Base-by-base conservation (phyloP, 495 filamentous ascomycete species). In the Geopyxis carbonaria region DNA sequence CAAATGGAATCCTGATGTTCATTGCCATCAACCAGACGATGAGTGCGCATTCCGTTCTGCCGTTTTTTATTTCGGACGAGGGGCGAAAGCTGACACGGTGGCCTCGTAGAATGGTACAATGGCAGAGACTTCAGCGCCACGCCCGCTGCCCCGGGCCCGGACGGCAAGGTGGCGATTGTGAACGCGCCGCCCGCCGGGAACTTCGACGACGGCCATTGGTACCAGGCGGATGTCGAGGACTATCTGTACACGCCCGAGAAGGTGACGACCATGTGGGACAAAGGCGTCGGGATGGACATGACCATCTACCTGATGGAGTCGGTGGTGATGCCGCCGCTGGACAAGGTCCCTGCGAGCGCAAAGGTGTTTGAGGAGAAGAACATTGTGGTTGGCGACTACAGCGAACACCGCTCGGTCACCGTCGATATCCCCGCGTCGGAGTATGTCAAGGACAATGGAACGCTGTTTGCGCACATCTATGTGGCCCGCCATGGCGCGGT, bases 381-480 rank as follows among this genome's bases (percentile, higher is more conserved):
- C 34, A 93, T 93, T 58, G 71, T 64, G n/a, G 56, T 92, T 20
- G 81, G 80, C 6, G 75, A 89, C 55, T 86, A 68, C 50, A 74
- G 69, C 29, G 89, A 97, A 45, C 76, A 65, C 43, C 71, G 91
- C 18, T 69, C 75, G 38, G 70, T 82, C 28, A 74, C 84, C 33
- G 80, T 78, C n/a, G 70, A 63, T 27, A 80, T 95, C 52, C 57
- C 66, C 21, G 70, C 95, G 6, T 87, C 89, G 2, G 67, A 68
- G 45, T 61, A 71, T 20, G 86, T 91, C 2, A 84, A 94, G 59
- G 70, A 83, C 40, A 95, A 95, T 55, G 86, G 82, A 23, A 93
- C 89, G 1, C 65, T 95, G 9, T 97, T 80, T 72, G 85, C 78
- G 5, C 89, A 97, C 57, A 87, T 93, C 51, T 93, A 82, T 49